Base-by-base conservation (phyloP, 106 monocot genomes). In the Dendrobium catenatum region DNA sequence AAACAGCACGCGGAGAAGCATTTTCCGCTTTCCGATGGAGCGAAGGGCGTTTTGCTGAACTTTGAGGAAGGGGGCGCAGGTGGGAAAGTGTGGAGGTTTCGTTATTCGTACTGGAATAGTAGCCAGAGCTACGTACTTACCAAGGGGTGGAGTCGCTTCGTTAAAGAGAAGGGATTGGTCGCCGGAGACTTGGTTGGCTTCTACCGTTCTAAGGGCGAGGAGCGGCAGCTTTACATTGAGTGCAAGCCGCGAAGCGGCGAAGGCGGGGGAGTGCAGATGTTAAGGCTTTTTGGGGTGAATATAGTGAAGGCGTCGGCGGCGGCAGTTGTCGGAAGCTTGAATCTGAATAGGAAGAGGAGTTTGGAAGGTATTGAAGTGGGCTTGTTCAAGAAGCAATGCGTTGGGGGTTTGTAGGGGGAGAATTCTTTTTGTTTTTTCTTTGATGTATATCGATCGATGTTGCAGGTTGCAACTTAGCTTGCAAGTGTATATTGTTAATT, bases 1-100 rank as follows among this genome's bases (percentile, higher is more conserved):
- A 96, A 96, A 81, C 96, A 96, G 83, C 90, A 96, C 58, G 96
- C 96, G 2, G 96, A 96, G 91, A 91, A 90, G 83, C 89, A 96
- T 81, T 88, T 96, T 74, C 96, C 93, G 67, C 11, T 82, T 8
- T 42, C 81, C 54, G 73, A n/a, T 46, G 77, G 75, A 8, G 73
- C 51, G 66, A 93, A 89, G 48, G 90, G 88, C 16, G 75, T 85
- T 81, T 77, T 88, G 31, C 80, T 93, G 7, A 86, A 84, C 80
- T 90, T 93, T 70, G 93, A 93, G 85, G 93, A 93, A 49, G 77
- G 44, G 0, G 59, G 77, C 22, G 86, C 42, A 1, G 68, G 73
- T 10, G 86, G 92, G 20, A 90, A 93, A 77, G 88, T 86, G 66
- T 93, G 93, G 93, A 68, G 90, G 46, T 93, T 93, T 77, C 78